These are phyloP conservation scores for Rhizophagus clarus DNA, from an alignment of 192 early-diverging fungal genomes.

Conservation along the genomic window DNA sequence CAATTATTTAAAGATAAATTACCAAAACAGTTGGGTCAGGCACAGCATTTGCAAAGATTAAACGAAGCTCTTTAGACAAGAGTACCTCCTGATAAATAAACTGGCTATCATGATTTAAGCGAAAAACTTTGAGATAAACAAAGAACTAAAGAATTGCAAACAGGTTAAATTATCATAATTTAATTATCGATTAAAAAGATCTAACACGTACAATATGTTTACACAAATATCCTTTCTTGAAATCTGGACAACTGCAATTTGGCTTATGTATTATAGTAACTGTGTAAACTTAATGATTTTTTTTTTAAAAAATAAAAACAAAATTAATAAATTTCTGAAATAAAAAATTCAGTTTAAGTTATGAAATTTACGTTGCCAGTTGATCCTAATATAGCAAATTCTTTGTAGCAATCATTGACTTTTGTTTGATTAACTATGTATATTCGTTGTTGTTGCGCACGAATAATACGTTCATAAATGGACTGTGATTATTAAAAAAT, in stretches of 20 bases:
- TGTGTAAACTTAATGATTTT: background rate
- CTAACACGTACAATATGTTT: background rate
- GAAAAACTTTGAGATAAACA: background rate
- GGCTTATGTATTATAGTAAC: background rate
- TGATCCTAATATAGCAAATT: no score
- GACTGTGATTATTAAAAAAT: no score
- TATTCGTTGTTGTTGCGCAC: no score
- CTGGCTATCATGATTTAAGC: background rate
- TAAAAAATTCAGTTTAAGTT: background rate
- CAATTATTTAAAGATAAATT: background rate
- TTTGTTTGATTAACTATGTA: no score
- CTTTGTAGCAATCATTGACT: no score
- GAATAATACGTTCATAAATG: no score
- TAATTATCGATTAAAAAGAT: background rate
- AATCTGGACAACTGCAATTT: constrained; percentile 9
- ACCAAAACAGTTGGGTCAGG: background rate
- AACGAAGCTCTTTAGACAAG: background rate
- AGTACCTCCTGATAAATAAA: background rate
- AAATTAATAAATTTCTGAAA: background rate
- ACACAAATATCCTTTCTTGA: background rate
- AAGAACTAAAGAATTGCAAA: background rate
- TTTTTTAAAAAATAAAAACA: background rate
- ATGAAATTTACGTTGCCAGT: background rate
- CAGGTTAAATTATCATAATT: background rate
- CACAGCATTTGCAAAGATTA: constrained; percentile 9